Conservation (phyloP, 1,284 basidiomycete genomes). For the Ganoderma meredithae region DNA sequence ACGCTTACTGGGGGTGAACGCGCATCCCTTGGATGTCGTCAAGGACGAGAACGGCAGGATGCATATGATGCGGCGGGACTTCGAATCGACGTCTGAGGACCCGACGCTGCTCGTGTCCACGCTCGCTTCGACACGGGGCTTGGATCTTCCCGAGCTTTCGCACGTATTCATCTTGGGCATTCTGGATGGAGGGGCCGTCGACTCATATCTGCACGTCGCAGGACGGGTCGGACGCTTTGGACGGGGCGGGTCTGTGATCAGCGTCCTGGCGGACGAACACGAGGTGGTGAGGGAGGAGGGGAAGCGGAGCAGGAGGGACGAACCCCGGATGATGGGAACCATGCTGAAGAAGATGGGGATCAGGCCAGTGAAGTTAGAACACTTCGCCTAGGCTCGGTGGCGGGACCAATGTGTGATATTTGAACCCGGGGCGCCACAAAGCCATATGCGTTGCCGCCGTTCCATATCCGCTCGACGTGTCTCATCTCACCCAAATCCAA, state of each 20-base stretch:
- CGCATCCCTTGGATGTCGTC: conserved; percentile 63
- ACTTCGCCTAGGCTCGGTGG: conserved; percentile 51
- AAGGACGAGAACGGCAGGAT: conserved; percentile 49
- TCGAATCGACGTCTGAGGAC: conserved; percentile 47
- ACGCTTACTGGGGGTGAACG: conserved; percentile 70
- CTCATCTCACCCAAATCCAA: not conserved
- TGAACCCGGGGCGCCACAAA: conserved; percentile 11
- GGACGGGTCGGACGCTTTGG: conserved; percentile 82
- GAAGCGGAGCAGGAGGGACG: conserved; percentile 43
- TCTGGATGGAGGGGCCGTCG: conserved; percentile 57
- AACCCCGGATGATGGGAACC: conserved; percentile 51
- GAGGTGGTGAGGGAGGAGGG: conserved; percentile 41
- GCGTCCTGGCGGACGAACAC: conserved; percentile 53
- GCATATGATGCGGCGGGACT: conserved; percentile 47
- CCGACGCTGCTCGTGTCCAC: conserved; percentile 75
- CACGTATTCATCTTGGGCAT: conserved; percentile 79
- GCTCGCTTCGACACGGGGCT: conserved; percentile 69
- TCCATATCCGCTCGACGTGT: conserved; percentile 6
- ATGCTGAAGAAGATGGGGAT: conserved; percentile 57
- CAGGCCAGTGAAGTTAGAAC: conserved; percentile 43
- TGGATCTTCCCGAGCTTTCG: conserved; percentile 73
- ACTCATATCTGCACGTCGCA: conserved; percentile 73
- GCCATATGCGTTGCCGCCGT: conserved; percentile 1
- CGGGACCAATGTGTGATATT: conserved; percentile 10
- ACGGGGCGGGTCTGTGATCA: conserved; percentile 67